Percentiles rank a stretch among this genome's conserved stretches.
phyloP scores from a whole-genome alignment of 1,284 basidiomycete species.

The Apiotrichum montevideense region DNA sequence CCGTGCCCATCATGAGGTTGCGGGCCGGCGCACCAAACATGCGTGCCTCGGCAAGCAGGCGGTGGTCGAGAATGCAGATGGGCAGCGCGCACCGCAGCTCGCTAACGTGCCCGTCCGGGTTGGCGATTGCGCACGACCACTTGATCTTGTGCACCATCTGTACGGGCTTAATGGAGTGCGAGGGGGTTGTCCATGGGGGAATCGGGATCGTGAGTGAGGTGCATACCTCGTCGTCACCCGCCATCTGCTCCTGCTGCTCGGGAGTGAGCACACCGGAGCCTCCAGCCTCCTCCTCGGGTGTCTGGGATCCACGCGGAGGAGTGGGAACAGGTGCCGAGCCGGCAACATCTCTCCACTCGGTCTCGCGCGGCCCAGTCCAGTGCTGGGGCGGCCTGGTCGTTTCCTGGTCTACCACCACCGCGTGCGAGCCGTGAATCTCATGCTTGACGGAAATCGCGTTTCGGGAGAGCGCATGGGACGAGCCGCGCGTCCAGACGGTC shows the following conservation, averaged over 20 bases:
- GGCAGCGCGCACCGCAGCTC: slow-evolving; percentile 87
- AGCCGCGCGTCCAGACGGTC: slow-evolving; percentile 58
- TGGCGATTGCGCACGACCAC: slow-evolving; percentile 61
- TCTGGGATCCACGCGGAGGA: background rate
- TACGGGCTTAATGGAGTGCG: slow-evolving; percentile 61
- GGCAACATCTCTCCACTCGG: background rate
- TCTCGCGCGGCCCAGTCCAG: slow-evolving; percentile 13
- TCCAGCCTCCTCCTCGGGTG: background rate
- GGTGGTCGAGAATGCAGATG: slow-evolving; percentile 67
- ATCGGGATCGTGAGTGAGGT: slow-evolving; percentile 48
- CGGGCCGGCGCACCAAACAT: slow-evolving; percentile 65
- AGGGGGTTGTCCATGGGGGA: slow-evolving; percentile 52
- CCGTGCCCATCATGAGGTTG: slow-evolving; percentile 57
- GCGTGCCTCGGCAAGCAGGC: slow-evolving; percentile 67
- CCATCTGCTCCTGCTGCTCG: slow-evolving; percentile 22
- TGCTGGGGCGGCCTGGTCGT: slow-evolving; percentile 23
- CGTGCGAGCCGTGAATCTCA: slow-evolving; percentile 61
- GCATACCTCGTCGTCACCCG: slow-evolving; percentile 50
- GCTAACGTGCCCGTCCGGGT: slow-evolving; percentile 80
- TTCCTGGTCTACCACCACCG: slow-evolving; percentile 38
- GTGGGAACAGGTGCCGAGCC: background rate
- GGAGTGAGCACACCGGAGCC: slow-evolving; percentile 8
- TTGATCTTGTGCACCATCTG: slow-evolving; percentile 60
- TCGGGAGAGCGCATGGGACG: slow-evolving; percentile 60
- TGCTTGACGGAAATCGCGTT: slow-evolving; percentile 62